Evolutionary conservation across 192 early-diverging fungal species (phyloP).

Genomic region (Rhizophlyctis rosea): DNA sequence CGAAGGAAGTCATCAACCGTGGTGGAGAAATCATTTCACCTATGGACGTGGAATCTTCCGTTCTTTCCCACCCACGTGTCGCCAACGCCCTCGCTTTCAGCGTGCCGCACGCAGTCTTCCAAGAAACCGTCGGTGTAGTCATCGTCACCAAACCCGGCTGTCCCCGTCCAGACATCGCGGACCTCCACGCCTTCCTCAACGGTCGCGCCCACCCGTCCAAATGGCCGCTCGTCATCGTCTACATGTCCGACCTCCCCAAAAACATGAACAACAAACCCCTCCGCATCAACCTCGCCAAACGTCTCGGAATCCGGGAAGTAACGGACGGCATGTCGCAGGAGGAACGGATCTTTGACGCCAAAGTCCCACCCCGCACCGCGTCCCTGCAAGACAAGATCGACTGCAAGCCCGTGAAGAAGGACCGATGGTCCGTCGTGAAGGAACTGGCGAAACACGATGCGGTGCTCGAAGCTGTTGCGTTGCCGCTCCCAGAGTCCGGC

Average conservation of each 20-base stretch:
- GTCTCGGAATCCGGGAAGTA: conserved; percentile 32
- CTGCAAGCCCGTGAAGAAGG: background rate
- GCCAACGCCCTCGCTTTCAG: conserved; percentile 42
- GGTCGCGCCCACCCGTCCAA: conserved; percentile 39
- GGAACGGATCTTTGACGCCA: conserved; percentile 34
- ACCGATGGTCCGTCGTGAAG: no score
- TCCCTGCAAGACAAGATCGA: conserved; percentile 25
- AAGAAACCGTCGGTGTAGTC: conserved; percentile 46
- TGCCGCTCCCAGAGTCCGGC: no score
- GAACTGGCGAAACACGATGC: no score
- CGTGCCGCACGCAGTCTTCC: conserved; percentile 37
- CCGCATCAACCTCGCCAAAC: conserved; percentile 40
- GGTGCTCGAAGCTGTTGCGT: no score
- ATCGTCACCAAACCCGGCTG: conserved; percentile 36
- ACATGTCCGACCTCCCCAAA: conserved; percentile 44
- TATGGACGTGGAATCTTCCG: conserved; percentile 71
- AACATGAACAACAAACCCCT: conserved; percentile 42
- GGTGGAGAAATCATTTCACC: conserved; percentile 92
- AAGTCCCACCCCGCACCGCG: conserved; percentile 28
- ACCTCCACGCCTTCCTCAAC: conserved; percentile 22
- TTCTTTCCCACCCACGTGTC: conserved; percentile 39
- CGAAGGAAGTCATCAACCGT: conserved; percentile 89
- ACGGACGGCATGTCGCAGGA: conserved; percentile 16
- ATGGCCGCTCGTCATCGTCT: conserved; percentile 41
- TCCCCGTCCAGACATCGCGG: conserved; percentile 10